Conservation (phyloP, 2,329 filamentous ascomycete genomes). For the Arthrinium puccinioides region DNA sequence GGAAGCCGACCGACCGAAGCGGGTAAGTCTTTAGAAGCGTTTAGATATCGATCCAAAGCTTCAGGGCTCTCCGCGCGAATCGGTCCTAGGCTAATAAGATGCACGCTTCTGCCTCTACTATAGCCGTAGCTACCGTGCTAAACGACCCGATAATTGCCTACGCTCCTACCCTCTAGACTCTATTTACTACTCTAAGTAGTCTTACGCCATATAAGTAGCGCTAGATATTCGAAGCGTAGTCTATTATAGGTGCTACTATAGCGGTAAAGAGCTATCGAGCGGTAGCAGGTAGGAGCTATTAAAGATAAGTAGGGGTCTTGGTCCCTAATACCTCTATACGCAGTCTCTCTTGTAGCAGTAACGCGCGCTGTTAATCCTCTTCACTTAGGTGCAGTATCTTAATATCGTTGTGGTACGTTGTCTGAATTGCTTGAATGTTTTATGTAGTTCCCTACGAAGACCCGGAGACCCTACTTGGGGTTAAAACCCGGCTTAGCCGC, state of each 20-base stretch:
- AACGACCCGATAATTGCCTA: slow-evolving; percentile 1
- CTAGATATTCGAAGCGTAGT: slow-evolving; percentile 2
- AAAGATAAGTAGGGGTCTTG: too few relatives aligned
- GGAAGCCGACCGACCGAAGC: slow-evolving; percentile 5
- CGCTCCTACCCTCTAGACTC: not conserved
- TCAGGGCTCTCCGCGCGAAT: slow-evolving; percentile 7
- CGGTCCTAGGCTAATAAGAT: slow-evolving; percentile 7
- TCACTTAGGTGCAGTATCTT: too few relatives aligned
- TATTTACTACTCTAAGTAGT: not conserved
- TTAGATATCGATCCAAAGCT: slow-evolving; percentile 11
- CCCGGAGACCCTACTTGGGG: too few relatives aligned
- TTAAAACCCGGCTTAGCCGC: too few relatives aligned
- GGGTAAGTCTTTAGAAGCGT: slow-evolving; percentile 12
- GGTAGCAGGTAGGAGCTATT: not conserved
- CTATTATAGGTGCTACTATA: not conserved
- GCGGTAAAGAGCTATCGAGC: not conserved
- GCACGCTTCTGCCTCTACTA: not conserved
- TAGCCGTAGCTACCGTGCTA: not conserved
- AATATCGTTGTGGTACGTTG: too few relatives aligned
- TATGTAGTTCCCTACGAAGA: too few relatives aligned
- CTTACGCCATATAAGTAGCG: not conserved
- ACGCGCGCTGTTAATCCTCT: too few relatives aligned
- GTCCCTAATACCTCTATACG: too few relatives aligned
- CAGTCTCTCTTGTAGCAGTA: too few relatives aligned
- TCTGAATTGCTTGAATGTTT: too few relatives aligned